Base-by-base conservation (phyloP, 2,329 filamentous ascomycete species). In the Pestalotiopsis sp. region DNA sequence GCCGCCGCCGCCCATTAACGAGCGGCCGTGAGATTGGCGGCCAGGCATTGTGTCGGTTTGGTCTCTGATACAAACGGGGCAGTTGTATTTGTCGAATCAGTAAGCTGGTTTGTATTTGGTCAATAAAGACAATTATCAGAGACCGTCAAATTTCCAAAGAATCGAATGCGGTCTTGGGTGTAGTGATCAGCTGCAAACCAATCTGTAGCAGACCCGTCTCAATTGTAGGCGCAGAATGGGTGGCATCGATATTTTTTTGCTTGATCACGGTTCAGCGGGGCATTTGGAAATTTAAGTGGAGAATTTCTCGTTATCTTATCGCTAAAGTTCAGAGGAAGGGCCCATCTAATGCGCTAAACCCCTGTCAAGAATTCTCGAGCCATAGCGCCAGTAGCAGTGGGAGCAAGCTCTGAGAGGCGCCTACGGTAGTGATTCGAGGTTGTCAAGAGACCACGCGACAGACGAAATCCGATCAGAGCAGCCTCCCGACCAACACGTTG, bases 1-100 rank as follows among this genome's bases (percentile, higher is more conserved):
- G 61, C 68, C 57, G 57, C 70, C 64, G 65, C 66, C 68, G 71
- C 70, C 69, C 71, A 86, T 77, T 25, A 89, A 77, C 23, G 87
- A 79, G 72, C 87, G 80, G 41, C 88, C 88, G 76, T 90, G 87
- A 59, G 87, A 81, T 80, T 90, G 87, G 72, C 87, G 84, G 77
- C 88, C 87, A 23, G 86, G 84, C 87, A 90, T 89, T 52, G 68
- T 79, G 59, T 25, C 17, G 56, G 56, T 11, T n/a, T 14, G 13
- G 57, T 31, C 23, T 27, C 23, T 70, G 58, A 39, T 56, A 31
- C 13, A 58, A 2, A 38, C 17, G 3, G 27, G 13, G 27, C 5
- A 20, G 11, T 17, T 17, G 5, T 58, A 3, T 31, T 59, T 13
- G 69, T 68, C 41, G 13, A 13, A 45, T 13, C 17, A 45, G 12